Percentiles rank a stretch among this genome's conserved stretches.
phyloP scores from a whole-genome alignment of 179 eudicot genomes.

The Silene coronaria region DNA sequence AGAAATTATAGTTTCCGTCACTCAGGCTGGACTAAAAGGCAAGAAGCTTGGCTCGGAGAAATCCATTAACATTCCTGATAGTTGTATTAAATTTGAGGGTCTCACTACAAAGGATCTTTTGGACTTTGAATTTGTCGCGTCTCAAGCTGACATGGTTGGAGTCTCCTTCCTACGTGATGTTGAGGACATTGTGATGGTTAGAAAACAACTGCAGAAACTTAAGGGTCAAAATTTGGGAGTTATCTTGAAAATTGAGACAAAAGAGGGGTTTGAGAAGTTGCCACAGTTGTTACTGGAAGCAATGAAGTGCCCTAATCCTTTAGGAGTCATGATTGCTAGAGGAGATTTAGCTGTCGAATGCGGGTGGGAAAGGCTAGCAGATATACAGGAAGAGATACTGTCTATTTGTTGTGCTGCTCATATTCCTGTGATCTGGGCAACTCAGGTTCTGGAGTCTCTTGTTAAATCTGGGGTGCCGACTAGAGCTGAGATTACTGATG shows the following conservation, averaged over 20 bases:
- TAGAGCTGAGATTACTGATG: conserved; percentile 18
- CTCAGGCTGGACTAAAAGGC: conserved; percentile 16
- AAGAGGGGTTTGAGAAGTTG: conserved; percentile 41
- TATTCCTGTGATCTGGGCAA: conserved; percentile 12
- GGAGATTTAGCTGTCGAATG: conserved; percentile 68
- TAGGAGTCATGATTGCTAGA: conserved; percentile 63
- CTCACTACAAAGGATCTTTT: conserved; percentile 51
- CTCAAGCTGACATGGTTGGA: conserved; percentile 62
- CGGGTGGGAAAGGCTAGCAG: conserved; percentile 50
- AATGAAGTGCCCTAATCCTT: conserved; percentile 45
- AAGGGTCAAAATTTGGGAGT: conserved; percentile 38
- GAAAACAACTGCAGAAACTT: conserved; percentile 44
- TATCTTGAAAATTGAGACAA: conserved; percentile 48
- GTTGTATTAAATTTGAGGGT: conserved; percentile 44
- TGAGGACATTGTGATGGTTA: conserved; percentile 34
- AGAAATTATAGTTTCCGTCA: conserved; percentile 17
- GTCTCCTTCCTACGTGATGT: conserved; percentile 49
- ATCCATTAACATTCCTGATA: conserved; percentile 31
- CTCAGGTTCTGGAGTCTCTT: conserved; percentile 17
- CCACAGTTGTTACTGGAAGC: conserved; percentile 45
- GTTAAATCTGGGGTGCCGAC: conserved; percentile 13
- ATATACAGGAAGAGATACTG: conserved; percentile 48
- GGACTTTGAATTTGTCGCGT: conserved; percentile 50
- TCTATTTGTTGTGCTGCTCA: conserved; percentile 46
- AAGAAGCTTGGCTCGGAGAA: conserved; percentile 10